A percentile compares a stretch with the other conserved stretches of the same genome.
These are phyloP conservation scores for Calocera viscosa DNA, from an alignment of 768 basidiomycete genomes.

Conservation along the genomic window DNA sequence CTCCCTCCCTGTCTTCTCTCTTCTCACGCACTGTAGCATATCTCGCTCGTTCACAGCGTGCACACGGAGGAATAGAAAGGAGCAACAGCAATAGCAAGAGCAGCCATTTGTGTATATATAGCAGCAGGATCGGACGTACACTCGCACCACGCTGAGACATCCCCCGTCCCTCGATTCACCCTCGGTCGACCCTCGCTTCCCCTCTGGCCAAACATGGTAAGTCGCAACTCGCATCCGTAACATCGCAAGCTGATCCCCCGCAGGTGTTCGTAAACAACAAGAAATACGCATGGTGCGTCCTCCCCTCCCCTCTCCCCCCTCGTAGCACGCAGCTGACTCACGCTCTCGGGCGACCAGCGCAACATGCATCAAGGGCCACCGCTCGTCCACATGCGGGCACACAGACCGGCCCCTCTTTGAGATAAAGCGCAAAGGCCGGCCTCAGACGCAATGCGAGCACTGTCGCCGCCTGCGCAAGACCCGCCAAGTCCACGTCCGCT, in stretches of 20 bases:
- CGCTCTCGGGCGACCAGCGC: slow-evolving; percentile 37
- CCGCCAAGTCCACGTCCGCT: slow-evolving; percentile 70
- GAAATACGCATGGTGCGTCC: slow-evolving; percentile 76
- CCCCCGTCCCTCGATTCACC: not conserved
- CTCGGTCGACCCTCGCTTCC: not conserved
- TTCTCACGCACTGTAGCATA: too few relatives aligned
- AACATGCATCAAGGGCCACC: slow-evolving; percentile 89
- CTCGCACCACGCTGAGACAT: too few relatives aligned
- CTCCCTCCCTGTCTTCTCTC: too few relatives aligned
- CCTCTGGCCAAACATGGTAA: not conserved
- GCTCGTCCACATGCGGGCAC: slow-evolving; percentile 79
- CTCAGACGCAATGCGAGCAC: slow-evolving; percentile 76
- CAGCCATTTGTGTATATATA: too few relatives aligned
- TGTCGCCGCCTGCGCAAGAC: slow-evolving; percentile 74
- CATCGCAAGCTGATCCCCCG: not conserved
- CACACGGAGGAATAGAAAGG: too few relatives aligned
- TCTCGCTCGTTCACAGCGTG: too few relatives aligned
- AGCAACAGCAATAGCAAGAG: too few relatives aligned
- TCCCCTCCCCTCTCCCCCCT: slow-evolving; percentile 9
- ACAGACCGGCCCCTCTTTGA: slow-evolving; percentile 82
- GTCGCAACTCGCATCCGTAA: not conserved
- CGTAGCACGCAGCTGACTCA: not conserved
- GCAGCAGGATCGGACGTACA: too few relatives aligned
- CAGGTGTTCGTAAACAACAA: slow-evolving; percentile 65
- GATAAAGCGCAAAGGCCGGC: slow-evolving; percentile 86